Base-by-base conservation (phyloP, 192 early-diverging fungal genomes). In the Backusella sp. region DNA sequence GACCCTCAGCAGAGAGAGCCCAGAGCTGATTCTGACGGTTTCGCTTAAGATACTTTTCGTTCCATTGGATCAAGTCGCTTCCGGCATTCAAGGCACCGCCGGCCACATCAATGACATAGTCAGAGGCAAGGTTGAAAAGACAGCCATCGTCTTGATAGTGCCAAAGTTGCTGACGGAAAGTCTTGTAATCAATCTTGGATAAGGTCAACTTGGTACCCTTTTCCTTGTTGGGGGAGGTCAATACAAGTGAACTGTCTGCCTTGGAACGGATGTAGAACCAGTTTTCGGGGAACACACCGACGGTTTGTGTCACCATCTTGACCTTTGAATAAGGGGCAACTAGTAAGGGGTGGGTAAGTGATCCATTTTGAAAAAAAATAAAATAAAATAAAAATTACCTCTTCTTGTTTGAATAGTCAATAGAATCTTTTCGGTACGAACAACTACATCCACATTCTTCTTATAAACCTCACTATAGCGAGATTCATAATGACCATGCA, bases 1-100 rank as follows among this genome's bases (percentile, higher is more conserved):
- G 76, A 23, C 76, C 76, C 9, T 77, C 76, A 17, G 46, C 62
- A 49, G 76, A 73, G 59, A 77, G 70, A 73, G 49, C 17, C 76
- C 76, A 77, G 4, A 67, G 19, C 28, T 77, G 76, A 26, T 70
- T 62, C 15, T 70, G 39, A 32, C 68, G 52, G 21, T 70, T 19
- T 21, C 36, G 53, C 23, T 39, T 52, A n/a, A 71, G 49, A 52
- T 26, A 70, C 26, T 77, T 77, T 37, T 77, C 76, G 0, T 42
- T 35, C 39, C 44, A 77, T 34, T 77, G 76, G 19, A 71, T 71
- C 30, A 77, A 15, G 6, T 66, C n/a, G 19, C 59, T 44, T n/a
- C 56, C 56, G 1, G 28, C 26, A 14, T 36, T 56, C 17, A 77
- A 15, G 4, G 62, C 59, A 44, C 70, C 70, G 34, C 76, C 76